phyloP scores from a whole-genome alignment of 176 grass and related monocot genomes.

The Paspalum vaginatum region DNA sequence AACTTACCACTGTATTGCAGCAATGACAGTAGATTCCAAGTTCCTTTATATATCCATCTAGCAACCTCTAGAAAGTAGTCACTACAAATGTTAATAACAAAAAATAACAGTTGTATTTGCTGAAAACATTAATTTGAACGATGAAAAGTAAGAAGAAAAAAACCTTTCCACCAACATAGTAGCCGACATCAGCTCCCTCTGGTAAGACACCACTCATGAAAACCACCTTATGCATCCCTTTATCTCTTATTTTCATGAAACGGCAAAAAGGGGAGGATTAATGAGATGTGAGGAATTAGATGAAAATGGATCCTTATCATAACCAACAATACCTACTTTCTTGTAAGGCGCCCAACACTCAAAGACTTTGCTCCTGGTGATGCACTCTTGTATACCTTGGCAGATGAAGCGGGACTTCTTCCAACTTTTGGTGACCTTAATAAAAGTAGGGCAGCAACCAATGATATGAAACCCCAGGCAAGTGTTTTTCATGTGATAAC shows the following conservation, averaged over 20 bases:
- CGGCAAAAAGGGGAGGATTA: constrained; percentile 22
- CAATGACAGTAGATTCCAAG: constrained; percentile 92
- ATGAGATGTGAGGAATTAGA: constrained; percentile 19
- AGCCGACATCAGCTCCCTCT: constrained; percentile 74
- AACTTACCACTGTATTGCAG: constrained; percentile 81
- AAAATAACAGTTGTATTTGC: constrained; percentile 8
- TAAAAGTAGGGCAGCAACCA: background rate
- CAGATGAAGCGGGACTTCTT: constrained; percentile 30
- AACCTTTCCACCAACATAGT: constrained; percentile 89
- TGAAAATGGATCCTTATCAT: constrained; percentile 2
- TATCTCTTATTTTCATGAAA: constrained; percentile 52
- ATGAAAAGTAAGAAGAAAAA: constrained; percentile 27
- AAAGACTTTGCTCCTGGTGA: constrained; percentile 43
- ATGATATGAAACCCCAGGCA: background rate
- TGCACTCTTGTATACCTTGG: constrained; percentile 46
- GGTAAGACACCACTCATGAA: constrained; percentile 77
- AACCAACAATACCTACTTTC: constrained; percentile 49
- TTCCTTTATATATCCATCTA: constrained; percentile 93
- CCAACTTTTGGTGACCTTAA: constrained; percentile 52
- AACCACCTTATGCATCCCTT: constrained; percentile 70
- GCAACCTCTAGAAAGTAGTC: constrained; percentile 71
- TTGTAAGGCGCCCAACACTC: constrained; percentile 57
- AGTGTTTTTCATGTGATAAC: background rate
- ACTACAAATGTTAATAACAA: constrained; percentile 36
- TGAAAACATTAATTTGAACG: constrained; percentile 12